These are phyloP conservation scores for Dioscorea alata DNA, from an alignment of 106 monocot species.

Conservation along the genomic window DNA sequence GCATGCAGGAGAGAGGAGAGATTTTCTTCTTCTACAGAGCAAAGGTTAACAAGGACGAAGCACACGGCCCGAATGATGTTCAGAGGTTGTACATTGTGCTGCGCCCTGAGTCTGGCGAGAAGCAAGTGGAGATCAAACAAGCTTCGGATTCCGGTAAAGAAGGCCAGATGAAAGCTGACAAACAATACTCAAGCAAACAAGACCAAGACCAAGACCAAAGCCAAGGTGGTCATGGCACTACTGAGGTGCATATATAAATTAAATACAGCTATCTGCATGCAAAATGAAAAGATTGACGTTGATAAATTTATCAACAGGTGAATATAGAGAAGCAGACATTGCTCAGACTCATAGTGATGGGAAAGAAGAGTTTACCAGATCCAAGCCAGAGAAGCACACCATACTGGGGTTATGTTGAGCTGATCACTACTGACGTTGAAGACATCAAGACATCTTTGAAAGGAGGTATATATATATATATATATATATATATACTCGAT, in stretches of 20 bases:
- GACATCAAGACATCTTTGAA: slow-evolving; percentile 56
- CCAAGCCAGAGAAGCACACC: slow-evolving; percentile 42
- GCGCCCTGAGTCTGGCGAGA: slow-evolving; percentile 43
- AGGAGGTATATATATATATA: slow-evolving; percentile 48
- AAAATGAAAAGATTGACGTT: no score
- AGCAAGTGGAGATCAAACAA: slow-evolving; percentile 45
- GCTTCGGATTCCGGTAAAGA: slow-evolving; percentile 55
- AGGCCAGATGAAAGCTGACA: slow-evolving; percentile 13
- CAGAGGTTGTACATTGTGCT: slow-evolving; percentile 68
- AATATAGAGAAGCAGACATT: slow-evolving; percentile 54
- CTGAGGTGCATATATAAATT: slow-evolving; percentile 23
- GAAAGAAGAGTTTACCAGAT: slow-evolving; percentile 73
- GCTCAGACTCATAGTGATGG: slow-evolving; percentile 70
- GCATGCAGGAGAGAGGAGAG: slow-evolving; percentile 62
- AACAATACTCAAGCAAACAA: slow-evolving; percentile 6
- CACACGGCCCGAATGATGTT: slow-evolving; percentile 50
- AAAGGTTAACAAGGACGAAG: slow-evolving; percentile 59
- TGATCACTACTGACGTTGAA: slow-evolving; percentile 51
- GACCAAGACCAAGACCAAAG: not conserved
- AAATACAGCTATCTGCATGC: no score
- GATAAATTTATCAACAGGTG: slow-evolving; percentile 37
- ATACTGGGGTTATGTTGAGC: slow-evolving; percentile 68
- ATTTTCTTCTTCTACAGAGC: slow-evolving; percentile 88
- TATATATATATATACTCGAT: no score
- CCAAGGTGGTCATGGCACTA: slow-evolving; percentile 64